Base-by-base conservation (phyloP, 108 stramenopile genomes). In the Cyclostephanos tholiformis region DNA sequence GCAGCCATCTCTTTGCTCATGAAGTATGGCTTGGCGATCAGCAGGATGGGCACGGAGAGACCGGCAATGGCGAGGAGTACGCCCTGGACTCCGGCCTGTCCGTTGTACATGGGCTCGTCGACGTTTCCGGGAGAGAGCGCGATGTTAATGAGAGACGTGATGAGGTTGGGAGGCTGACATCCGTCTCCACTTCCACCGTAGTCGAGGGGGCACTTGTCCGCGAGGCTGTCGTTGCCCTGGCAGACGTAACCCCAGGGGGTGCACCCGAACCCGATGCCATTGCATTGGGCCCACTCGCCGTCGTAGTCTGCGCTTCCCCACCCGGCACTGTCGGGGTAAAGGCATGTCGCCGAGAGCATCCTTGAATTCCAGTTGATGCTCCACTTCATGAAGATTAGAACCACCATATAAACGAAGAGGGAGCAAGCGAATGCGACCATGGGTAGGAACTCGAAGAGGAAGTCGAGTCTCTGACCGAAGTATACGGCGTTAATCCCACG, bases 321-420 rank as follows among this genome's bases (percentile, higher is more conserved):
- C 5, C 78, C 79, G 66, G 74, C 85, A 35, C 84, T 76, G 39
- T 73, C 58, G 39, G 91, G 91, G 44, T 91, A 92, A 23, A 91
- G 67, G 76, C 98, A 98, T 17, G 96, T 95, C 30, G 95, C 97
- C 32, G 87, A 85, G 79, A 91, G 89, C 97, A 97, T 97, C 59
- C 97, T 94, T 17, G 84, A 83, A 20, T 97, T 89, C 99, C 99
- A 99, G 92, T 96, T 85, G 71, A 95, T 96, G 67, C 76, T 83
- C 99, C 99, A 99, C 91, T 99, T 99, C 78, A 89, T 85, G 71
- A 99, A 89, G 85, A 99, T 99, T 61, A 99, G 81, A 58, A 96
- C 65, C 46, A 96, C 89, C 97, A 98, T 99, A 96, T 99, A 99
- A 41, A 97, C 79, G 75, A 99, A 99, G 59, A 99, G 87, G 6